Conservation (phyloP, 1,284 basidiomycete genomes). For the Rhodotorula glutinis region DNA sequence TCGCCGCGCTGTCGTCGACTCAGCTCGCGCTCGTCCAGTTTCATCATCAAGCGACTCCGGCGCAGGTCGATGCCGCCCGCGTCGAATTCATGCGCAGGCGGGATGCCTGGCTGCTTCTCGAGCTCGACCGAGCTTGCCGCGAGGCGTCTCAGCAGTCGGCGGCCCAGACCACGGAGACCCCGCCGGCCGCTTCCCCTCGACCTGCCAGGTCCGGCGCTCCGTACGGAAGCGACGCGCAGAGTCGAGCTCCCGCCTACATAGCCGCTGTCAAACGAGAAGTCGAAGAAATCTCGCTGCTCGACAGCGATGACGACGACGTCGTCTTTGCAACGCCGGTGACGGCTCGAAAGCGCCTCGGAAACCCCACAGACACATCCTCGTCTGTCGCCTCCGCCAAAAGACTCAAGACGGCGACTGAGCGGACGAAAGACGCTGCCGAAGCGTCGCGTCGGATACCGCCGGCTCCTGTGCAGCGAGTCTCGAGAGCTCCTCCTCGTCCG, state of each 20-base stretch:
- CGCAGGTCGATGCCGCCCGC: neutral
- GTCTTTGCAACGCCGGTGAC: neutral
- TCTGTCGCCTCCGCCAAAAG: neutral
- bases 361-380: too few relatives aligned
- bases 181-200: neutral
- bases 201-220: neutral
- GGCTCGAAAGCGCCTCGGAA: too few relatives aligned
- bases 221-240: too few relatives aligned
- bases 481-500: neutral
- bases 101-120: neutral
- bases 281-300: conserved; percentile 18
- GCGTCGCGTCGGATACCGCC: neutral
- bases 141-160: neutral
- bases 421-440: neutral
- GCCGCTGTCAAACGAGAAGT: conserved; percentile 12
- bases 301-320: conserved; percentile 7
- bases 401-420: neutral
- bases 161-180: neutral
- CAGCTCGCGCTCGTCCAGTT: conserved; percentile 21
- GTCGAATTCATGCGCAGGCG: neutral
- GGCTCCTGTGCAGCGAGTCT: neutral
- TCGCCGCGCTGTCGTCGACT: neutral
- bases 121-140: neutral
- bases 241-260: neutral
- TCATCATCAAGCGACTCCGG: neutral